These are phyloP conservation scores for Rhizopogon roseolus DNA, from an alignment of 768 basidiomycete genomes.

Conservation along the genomic window DNA sequence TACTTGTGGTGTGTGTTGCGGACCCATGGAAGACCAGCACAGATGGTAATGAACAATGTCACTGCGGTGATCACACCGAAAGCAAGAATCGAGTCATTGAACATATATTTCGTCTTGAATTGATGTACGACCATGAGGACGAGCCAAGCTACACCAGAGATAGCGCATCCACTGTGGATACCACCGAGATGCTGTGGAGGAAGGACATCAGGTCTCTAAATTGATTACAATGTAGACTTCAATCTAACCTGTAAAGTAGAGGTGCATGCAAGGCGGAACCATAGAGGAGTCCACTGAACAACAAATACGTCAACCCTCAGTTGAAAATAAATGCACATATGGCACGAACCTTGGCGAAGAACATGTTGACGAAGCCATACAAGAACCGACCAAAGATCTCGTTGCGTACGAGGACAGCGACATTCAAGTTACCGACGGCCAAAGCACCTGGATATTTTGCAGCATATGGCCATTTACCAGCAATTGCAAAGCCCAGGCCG, in stretches of 20 bases:
- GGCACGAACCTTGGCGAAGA: conserved; percentile 61
- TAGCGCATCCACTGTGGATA: conserved; percentile 72
- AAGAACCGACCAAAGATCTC: conserved; percentile 78
- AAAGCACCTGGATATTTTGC: conserved; percentile 62
- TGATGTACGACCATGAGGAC: conserved; percentile 57
- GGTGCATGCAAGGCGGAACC: conserved; percentile 68
- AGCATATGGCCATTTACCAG: conserved; percentile 66
- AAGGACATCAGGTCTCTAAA: conserved; percentile 6
- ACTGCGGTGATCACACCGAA: conserved; percentile 59
- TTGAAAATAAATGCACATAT: background rate
- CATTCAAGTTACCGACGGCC: conserved; percentile 68
- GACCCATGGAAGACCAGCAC: conserved; percentile 75
- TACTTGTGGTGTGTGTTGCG: conserved; percentile 80
- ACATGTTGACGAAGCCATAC: conserved; percentile 65
- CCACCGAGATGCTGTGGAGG: conserved; percentile 64
- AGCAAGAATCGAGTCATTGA: conserved; percentile 52
- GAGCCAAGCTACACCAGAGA: conserved; percentile 69
- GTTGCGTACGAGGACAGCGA: conserved; percentile 74
- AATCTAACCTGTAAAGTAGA: conserved; percentile 57
- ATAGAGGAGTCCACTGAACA: conserved; percentile 64
- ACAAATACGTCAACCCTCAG: background rate
- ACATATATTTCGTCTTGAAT: conserved; percentile 43
- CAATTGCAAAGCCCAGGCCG: conserved; percentile 55
- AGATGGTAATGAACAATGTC: conserved; percentile 51
- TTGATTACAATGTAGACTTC: background rate